A percentile compares a stretch with the other conserved stretches of the same genome.
Conservation (phyloP, 83 land plant species). For the Larix sibirica region DNA sequence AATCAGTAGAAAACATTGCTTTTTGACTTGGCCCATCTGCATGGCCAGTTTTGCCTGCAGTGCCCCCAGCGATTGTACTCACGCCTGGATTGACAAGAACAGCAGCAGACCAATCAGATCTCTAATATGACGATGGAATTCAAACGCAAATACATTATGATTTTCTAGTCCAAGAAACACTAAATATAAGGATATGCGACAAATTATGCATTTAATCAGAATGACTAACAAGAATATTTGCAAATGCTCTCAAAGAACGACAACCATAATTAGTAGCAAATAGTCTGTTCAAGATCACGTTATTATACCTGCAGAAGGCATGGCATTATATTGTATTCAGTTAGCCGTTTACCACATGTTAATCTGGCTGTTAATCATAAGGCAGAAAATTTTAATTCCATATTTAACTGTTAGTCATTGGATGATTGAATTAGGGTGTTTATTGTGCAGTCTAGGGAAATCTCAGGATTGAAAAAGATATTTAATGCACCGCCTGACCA, state of each 20-base stretch:
- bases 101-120: neutral
- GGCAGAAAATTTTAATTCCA: too few species aligned
- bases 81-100: constrained; percentile 39
- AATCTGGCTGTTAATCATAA: too few species aligned
- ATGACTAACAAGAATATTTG: neutral
- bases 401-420: too few species aligned
- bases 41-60: constrained; percentile 38
- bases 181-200: neutral
- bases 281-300: neutral
- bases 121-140: neutral
- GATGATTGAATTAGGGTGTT: too few species aligned
- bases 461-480: too few species aligned
- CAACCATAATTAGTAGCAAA: neutral
- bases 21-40: constrained; percentile 67
- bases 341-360: too few species aligned
- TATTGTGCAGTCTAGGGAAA: too few species aligned
- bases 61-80: constrained; percentile 73
- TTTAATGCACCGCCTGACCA: too few species aligned
- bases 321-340: too few species aligned
- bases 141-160: neutral
- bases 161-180: neutral
- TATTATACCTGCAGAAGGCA: too few species aligned
- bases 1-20: constrained; percentile 68
- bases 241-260: neutral
- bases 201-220: neutral